Base-by-base conservation (phyloP, 306 rosid genomes). In the Ormosia semicastrata region DNA sequence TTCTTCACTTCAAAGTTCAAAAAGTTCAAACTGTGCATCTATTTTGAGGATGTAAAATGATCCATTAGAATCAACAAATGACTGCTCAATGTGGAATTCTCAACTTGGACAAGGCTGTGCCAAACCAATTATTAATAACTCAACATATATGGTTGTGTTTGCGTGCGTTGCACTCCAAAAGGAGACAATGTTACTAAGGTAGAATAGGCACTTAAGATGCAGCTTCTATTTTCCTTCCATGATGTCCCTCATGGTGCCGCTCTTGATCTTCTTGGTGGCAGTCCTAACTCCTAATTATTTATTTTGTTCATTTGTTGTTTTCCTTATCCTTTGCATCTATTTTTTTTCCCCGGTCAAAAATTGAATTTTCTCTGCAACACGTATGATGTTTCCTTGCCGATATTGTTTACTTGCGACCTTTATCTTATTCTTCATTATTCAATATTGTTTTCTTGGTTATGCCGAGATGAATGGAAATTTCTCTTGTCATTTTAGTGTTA, bases 21-120 rank as follows among this genome's bases (percentile, higher is more conserved):
- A n/a, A n/a, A n/a, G n/a, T n/a, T 5, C 7, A n/a, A 24, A 24
- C 24, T 24, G 24, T 24, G 0, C 24, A 24, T 24, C 24, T 24
- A 24, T 24, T 24, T 24, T 24, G 24, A 24, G 24, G 24, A 24
- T 24, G 24, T 24, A 24, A 24, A 39, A 53, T 56, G 80, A 78
- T 56, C 36, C 74, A 53, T 24, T 24, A 49, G 13, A 73, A 73
- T 73, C 81, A 84, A 79, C 18, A 67, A 66, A 18, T 18, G 18
- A 17, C 17, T 7, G 32, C 52, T 39, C 50, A 59, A 41, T 24
- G 13, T 46, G 75, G 29, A 30, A 24, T 12, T 58, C 75, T 36
- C 7, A 56, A 15, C 44, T 49, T 18, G 53, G 47, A 49, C 34
- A 49, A 40, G 74, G 53, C 5, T 81, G 36, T 9, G 65, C 52